These are phyloP conservation scores for Candida ulmi DNA, from an alignment of 805 yeast species.

Conservation along the genomic window DNA sequence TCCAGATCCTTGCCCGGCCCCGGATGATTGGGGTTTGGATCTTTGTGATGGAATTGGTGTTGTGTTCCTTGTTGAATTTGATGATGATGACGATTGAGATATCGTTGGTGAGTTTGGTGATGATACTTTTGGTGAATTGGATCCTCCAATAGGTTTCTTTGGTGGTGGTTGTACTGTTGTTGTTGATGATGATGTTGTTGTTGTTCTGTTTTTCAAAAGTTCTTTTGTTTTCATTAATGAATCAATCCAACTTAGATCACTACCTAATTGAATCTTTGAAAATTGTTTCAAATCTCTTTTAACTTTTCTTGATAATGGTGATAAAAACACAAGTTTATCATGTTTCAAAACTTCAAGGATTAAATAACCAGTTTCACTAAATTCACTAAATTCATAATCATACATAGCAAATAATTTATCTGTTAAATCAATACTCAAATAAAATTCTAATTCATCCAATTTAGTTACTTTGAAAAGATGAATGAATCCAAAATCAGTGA, in stretches of 20 bases:
- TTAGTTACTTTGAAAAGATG: constrained; percentile 23
- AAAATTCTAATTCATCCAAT: constrained; percentile 12
- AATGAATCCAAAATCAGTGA: constrained; percentile 29
- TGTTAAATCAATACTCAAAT: constrained; percentile 37
- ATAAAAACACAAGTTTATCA: constrained; percentile 53
- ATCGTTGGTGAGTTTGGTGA: constrained; percentile 7
- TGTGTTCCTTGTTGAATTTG: constrained; percentile 1
- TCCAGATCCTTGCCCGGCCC: no score
- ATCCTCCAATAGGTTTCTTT: no score
- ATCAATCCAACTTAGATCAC: constrained; percentile 59
- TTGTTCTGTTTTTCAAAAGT: constrained; percentile 29
- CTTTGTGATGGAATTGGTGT: not conserved
- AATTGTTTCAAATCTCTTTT: constrained; percentile 11
- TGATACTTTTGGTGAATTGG: constrained; percentile 1
- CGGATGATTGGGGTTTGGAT: constrained; percentile 1
- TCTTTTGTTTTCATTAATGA: constrained; percentile 63
- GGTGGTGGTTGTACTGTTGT: not conserved
- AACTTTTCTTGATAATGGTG: constrained; percentile 27
- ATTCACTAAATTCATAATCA: constrained; percentile 71
- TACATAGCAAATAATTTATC: constrained; percentile 64
- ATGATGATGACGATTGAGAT: not conserved
- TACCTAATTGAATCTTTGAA: constrained; percentile 37
- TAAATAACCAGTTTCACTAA: constrained; percentile 51
- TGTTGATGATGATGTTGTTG: not conserved
- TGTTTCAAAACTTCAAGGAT: constrained; percentile 56